Conservation (phyloP, 2,329 filamentous ascomycete species). For the Tolypocladium sp. region DNA sequence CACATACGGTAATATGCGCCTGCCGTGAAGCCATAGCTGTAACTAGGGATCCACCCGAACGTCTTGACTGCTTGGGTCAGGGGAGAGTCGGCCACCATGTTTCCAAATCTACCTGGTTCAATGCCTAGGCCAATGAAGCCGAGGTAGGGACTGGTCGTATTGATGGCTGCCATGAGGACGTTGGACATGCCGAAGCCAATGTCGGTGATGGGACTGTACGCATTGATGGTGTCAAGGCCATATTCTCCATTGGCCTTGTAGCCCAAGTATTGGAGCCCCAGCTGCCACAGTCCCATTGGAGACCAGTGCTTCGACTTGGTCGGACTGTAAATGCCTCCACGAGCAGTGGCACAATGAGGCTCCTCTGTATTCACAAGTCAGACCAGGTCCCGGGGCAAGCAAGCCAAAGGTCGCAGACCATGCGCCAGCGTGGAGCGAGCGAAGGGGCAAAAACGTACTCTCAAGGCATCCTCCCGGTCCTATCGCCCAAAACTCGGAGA, state of each 20-base stretch:
- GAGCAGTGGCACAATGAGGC: constrained; percentile 41
- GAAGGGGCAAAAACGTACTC: constrained; percentile 27
- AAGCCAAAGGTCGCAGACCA: not conserved
- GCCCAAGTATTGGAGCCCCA: constrained; percentile 51
- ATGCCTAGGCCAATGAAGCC: constrained; percentile 50
- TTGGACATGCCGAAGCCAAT: constrained; percentile 31
- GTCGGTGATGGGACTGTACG: constrained; percentile 27
- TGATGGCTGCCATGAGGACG: constrained; percentile 41
- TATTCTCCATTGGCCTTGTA: constrained; percentile 55
- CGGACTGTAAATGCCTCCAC: constrained; percentile 51
- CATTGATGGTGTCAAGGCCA: constrained; percentile 42
- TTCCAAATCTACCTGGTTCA: constrained; percentile 41
- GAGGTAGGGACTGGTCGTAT: constrained; percentile 44
- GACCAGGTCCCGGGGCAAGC: not conserved
- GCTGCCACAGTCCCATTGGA: constrained; percentile 47
- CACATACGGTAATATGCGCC: constrained; percentile 60
- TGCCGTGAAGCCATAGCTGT: constrained; percentile 68
- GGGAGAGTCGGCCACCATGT: constrained; percentile 38
- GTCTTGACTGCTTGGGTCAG: constrained; percentile 49
- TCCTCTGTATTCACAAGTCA: constrained; percentile 25
- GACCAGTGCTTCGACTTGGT: constrained; percentile 48
- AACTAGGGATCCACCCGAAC: constrained; percentile 54
- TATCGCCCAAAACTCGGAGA: constrained; percentile 65
- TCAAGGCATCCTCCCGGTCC: constrained; percentile 45
- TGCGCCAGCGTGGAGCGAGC: not conserved